phyloP scores from a whole-genome alignment of 257 asterid species.

The Nicotiana tabacum region DNA sequence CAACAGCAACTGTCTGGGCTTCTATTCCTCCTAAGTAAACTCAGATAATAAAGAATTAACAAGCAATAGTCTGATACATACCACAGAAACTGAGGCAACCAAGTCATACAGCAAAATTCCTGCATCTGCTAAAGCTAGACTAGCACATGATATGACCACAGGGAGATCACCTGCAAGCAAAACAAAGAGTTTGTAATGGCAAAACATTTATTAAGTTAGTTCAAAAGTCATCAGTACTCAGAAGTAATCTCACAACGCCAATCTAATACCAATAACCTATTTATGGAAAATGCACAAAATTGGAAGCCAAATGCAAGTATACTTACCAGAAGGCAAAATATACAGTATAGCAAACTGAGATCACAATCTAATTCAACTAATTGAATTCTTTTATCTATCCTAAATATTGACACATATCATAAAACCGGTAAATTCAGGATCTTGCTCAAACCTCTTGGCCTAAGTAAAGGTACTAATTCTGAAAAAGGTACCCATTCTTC shows the following conservation, averaged over 20 bases:
- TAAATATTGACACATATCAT: neutral
- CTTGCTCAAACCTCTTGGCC: neutral
- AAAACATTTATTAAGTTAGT: neutral
- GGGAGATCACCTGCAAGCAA: constrained; percentile 78
- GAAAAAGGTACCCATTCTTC: neutral
- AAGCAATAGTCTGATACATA: constrained; percentile 27
- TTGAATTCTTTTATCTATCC: neutral
- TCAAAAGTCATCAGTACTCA: neutral
- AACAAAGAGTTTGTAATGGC: neutral
- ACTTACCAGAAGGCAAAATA: neutral
- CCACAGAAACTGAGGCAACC: constrained; percentile 93
- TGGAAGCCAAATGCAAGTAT: neutral
- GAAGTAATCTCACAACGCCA: neutral
- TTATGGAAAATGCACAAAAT: neutral
- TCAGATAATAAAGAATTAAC: neutral
- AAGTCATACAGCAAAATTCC: constrained; percentile 89
- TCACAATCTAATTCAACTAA: neutral
- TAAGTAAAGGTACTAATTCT: neutral
- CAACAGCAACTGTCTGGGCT: neutral
- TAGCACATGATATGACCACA: constrained; percentile 85
- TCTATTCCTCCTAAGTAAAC: neutral
- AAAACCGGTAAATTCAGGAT: neutral
- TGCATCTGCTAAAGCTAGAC: constrained; percentile 98
- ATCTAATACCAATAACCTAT: neutral
- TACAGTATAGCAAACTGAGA: neutral